phyloP scores from a whole-genome alignment of 495 filamentous ascomycete species.

The Beverwykella pulmonaria region DNA sequence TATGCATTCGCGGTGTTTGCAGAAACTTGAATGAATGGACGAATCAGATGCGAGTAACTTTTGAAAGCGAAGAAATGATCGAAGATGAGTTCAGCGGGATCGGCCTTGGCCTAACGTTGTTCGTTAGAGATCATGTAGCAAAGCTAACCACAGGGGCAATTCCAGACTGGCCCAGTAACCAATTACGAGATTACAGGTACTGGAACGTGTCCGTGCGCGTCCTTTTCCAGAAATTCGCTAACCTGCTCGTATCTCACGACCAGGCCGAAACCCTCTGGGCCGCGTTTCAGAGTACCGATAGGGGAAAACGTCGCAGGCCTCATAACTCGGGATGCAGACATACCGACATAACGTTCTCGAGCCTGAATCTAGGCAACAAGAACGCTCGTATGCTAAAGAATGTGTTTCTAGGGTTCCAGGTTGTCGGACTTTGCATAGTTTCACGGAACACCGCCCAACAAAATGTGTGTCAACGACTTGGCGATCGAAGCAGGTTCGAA shows the following conservation, averaged over 20 bases:
- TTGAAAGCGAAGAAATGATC: neutral
- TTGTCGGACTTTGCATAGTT: neutral
- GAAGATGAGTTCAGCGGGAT: neutral
- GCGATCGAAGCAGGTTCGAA: no score
- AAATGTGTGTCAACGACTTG: neutral
- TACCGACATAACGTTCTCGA: neutral
- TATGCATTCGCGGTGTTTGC: neutral
- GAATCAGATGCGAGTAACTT: neutral
- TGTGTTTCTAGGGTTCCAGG: neutral
- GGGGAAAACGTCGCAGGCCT: constrained; percentile 3
- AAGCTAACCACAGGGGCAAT: neutral
- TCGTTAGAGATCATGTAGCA: constrained; percentile 2
- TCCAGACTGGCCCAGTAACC: neutral
- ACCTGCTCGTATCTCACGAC: neutral
- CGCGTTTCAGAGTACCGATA: constrained; percentile 5
- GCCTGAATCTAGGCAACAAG: neutral
- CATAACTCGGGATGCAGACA: neutral
- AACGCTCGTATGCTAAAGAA: neutral
- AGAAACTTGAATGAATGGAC: neutral
- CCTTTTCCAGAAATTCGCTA: neutral
- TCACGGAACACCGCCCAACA: neutral
- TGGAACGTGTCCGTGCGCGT: neutral
- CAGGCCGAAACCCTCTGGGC: neutral
- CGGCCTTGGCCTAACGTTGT: neutral
- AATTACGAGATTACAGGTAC: neutral